Base-by-base conservation (phyloP, 2,329 filamentous ascomycete species). In the Esteya vermicola region DNA sequence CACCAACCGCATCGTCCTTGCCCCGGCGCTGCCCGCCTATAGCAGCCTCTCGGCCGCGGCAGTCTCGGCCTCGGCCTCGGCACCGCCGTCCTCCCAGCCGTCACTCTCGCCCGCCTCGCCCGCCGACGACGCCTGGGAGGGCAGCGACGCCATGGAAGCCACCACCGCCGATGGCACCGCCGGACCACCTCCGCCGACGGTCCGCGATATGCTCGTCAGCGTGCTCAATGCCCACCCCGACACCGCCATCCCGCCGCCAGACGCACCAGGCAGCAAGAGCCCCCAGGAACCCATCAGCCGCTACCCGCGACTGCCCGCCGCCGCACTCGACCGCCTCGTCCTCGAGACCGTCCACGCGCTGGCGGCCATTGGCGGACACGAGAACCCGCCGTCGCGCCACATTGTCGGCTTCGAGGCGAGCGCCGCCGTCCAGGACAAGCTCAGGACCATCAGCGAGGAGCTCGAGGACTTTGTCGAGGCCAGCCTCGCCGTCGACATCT, bases 361-460 rank as follows among this genome's bases (percentile, higher is more conserved):
- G 34, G 84, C 82, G 13, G 85, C 88, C 0, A 94, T 96, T 50
- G 91, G 86, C 1, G 91, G 89, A 0, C 88, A 95, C 56, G 88
- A 95, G 55, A 96, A 96, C 56, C 91, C 91, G 2, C 91, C 91
- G 0, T 85, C 86, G 1, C 70, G 91, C 25, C 89, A 96, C 56
- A 95, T 96, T 51, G 88, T 96, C 3, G 89, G 91, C 0, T 76
- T 81, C 40, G 91, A 96, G 57, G 89, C 85, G 1, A 81, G 89
- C 12, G 70, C 76, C 6, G 83, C 83, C 31, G 89, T 96, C 30
- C 93, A 89, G 57, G 91, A 96, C 61, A 96, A 96, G 62, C 64
- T 98, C 41, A 94, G 93, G 64, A 95, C 86, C 2, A 85, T 95
- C 3, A 93, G 85, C 47, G 88, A 96, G 57, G 91, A 96, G 62